These are phyloP conservation scores for Schrenkiella parvula DNA, from an alignment of 345 rosid species.

Conservation along the genomic window DNA sequence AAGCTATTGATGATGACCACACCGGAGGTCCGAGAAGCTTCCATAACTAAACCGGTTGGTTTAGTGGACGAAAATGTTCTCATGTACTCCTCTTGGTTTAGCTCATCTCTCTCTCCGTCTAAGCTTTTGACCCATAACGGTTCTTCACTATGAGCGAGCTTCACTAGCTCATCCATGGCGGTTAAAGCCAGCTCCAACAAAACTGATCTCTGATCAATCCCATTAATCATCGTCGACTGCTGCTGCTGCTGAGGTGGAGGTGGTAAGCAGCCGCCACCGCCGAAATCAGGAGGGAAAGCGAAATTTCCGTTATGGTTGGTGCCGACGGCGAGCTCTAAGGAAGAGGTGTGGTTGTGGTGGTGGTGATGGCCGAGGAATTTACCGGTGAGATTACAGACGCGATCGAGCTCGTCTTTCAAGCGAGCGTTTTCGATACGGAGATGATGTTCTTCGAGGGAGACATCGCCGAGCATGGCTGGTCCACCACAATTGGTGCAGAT, in stretches of 20 bases:
- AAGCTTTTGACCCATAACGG: conserved; percentile 60
- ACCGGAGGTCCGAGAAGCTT: conserved; percentile 57
- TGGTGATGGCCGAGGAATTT: conserved; percentile 80
- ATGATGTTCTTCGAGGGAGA: conserved; percentile 87
- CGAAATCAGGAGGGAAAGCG: conserved; percentile 29
- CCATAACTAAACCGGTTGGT: conserved; percentile 39
- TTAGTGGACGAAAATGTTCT: conserved; percentile 45
- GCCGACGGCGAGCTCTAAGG: conserved; percentile 82
- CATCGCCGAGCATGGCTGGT: conserved; percentile 77
- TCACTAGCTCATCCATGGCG: conserved; percentile 68
- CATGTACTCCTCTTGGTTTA: conserved; percentile 61
- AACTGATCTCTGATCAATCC: conserved; percentile 70
- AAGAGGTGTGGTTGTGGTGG: conserved; percentile 43
- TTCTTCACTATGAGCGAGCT: conserved; percentile 46
- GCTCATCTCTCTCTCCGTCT: conserved; percentile 49
- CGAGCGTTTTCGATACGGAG: conserved; percentile 90
- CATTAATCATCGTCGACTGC: conserved; percentile 34
- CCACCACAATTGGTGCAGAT: conserved; percentile 87
- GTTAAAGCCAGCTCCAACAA: conserved; percentile 68
- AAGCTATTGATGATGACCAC: conserved; percentile 49
- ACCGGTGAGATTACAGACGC: conserved; percentile 81
- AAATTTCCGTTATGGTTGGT: conserved; percentile 39
- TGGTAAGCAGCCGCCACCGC: conserved; percentile 27
- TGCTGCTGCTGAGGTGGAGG: conserved; percentile 22
- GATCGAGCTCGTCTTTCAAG: conserved; percentile 80